Evolutionary conservation across 139 green algal genomes (phyloP).

Genomic region (Nannochloris sp.): DNA sequence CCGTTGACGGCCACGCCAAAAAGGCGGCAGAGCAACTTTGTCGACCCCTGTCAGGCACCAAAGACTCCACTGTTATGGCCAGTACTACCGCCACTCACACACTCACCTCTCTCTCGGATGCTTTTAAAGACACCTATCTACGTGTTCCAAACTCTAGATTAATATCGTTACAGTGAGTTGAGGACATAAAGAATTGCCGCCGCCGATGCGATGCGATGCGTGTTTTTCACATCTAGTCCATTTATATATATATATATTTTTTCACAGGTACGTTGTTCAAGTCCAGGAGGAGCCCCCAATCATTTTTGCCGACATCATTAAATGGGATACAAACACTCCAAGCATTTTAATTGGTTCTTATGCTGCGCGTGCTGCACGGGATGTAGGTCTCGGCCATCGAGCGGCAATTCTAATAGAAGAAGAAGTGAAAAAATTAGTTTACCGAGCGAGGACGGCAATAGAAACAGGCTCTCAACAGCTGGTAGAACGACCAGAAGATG

Average conservation of each 20-base stretch:
- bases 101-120: background rate
- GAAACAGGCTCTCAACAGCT: background rate
- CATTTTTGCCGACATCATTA: background rate
- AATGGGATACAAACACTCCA: background rate
- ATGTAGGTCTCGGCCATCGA: background rate
- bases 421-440: background rate
- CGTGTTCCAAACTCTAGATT: background rate
- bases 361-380: background rate
- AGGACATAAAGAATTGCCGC: background rate
- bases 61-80: background rate
- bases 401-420: background rate
- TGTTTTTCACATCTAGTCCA: background rate
- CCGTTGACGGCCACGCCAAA: background rate
- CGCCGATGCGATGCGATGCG: background rate
- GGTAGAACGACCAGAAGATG: background rate
- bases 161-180: background rate
- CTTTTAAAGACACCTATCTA: background rate
- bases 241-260: background rate
- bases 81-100: background rate
- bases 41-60: background rate
- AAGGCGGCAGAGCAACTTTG: background rate
- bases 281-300: background rate
- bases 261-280: background rate
- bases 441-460: background rate
- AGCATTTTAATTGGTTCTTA: background rate